phyloP scores from a whole-genome alignment of 1,139 yeast genomes.

The Fermentozyma sake region DNA sequence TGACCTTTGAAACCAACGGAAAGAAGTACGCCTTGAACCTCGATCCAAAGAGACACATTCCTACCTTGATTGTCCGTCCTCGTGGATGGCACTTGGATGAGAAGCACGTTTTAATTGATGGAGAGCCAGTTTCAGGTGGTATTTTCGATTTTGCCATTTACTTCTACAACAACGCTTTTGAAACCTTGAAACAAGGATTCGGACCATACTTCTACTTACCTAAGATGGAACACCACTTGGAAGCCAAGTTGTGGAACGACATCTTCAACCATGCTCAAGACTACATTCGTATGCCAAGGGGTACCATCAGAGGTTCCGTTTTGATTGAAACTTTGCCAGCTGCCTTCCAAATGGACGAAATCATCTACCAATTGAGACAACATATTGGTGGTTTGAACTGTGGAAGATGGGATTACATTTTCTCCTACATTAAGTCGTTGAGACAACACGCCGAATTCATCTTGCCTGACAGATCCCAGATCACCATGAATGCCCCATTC shows the following conservation, averaged over 20 bases:
- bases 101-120: conserved; percentile 68
- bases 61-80: conserved; percentile 78
- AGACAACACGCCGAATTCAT: conserved; percentile 19
- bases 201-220: conserved; percentile 30
- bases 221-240: conserved; percentile 28
- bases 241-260: conserved; percentile 28
- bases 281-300: conserved; percentile 18
- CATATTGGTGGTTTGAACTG: conserved; percentile 28
- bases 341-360: conserved; percentile 29
- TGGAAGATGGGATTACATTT: conserved; percentile 30
- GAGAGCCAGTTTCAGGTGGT: conserved; percentile 70
- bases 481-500: conserved; percentile 25
- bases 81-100: conserved; percentile 85
- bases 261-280: conserved; percentile 26
- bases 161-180: conserved; percentile 35
- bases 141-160: conserved; percentile 75
- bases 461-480: conserved; percentile 24
- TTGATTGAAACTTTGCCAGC: conserved; percentile 28
- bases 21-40: conserved; percentile 59
- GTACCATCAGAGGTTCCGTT: conserved; percentile 27
- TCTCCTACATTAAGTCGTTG: conserved; percentile 24
- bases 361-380: conserved; percentile 24
- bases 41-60: conserved; percentile 53
- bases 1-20: conserved; percentile 52
- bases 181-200: conserved; percentile 17